Evolutionary conservation across 371 early-diverging fungal species (phyloP), one percentile per base, ranked within the genome.

Genomic region (Catenaria anguillulae): DNA sequence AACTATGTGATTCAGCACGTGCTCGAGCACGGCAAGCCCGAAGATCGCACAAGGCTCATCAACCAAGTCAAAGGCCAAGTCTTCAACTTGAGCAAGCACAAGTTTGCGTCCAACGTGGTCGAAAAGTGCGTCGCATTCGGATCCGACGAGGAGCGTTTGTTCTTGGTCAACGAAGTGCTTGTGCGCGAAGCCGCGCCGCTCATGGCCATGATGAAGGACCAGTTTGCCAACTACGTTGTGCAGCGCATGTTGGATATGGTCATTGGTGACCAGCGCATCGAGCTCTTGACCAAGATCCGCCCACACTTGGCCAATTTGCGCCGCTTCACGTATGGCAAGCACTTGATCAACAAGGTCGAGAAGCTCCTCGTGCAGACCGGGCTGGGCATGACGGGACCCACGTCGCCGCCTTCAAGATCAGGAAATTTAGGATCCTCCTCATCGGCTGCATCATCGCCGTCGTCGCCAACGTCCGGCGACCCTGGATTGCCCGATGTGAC

Each of bases 1-100:
- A 99, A 99, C 79, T 99, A 99, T 77, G 96, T 99, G 42, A 93
- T 99, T 61, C 99, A 99, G 71, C 99, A 99, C 69, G 89, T 99
- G 37, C 77, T 99, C 59, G 97, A 98, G 68, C 84, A 86, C 55
- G 96, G 98, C 60, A 86, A 88, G 66, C 81, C 85, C 4, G 76
- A 73, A 4, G 93, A 96, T 70, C 89, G 89, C 71, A 75, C 81
- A 19, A 67, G 84, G 42, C 89, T 99, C 15, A 85, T 97, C 50
- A 79, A 78, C 60, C 90, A 92, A 66, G 87, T 99, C 54, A 80
- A 83, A 33, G 94, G 94, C 0, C 87, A 92, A 64, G 90, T 93
- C 2, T 72, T 93, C 63, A 80, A 79, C 64, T 77, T 95, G 68
- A 86, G 86, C 74, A 91, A 90, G 69, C 99, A 98, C 80, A 99